Evolutionary conservation across 2,329 filamentous ascomycete species (phyloP), one percentile per base, ranked within the genome.

Genomic region (Cercospora zeina): DNA sequence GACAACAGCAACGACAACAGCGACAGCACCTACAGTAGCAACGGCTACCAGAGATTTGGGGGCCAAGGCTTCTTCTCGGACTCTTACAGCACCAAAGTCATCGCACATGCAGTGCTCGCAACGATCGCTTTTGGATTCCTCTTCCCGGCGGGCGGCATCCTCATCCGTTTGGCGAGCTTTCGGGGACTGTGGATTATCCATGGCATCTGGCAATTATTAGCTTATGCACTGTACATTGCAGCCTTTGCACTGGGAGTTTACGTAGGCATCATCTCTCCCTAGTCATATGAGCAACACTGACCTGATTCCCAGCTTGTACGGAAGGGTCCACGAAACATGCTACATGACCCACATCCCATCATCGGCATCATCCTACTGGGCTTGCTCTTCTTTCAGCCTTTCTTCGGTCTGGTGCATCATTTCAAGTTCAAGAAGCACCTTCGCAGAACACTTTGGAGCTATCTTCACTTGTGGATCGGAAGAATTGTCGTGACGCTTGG

Each of bases 381-480:
- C 0, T 67, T 77, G 11, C 71, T 89, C 2, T 75, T 86, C 7
- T 82, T 88, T 67, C 82, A 85, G 66, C 83, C 83, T 0, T 70
- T 80, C 1, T 75, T 84, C 42, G 83, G 83, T 1, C 70, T 80
- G 16, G 55, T 83, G 10, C 83, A 86, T 65, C 83, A 86, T 66
- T 61, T 75, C 6, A 69, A 80, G 59, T 86, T 81, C 75, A 80
- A 80, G 60, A 81, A 78, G 66, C 76, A 78, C 16, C 76, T 76
- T 9, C 71, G 72, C 10, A 79, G 80, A 33, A 79, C 78, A 3
- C 64, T 78, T 8, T 82, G 79, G 74, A 80, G 79, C 0, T 77
- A 81, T 63, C 73, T 72, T 2, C 83, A 86, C 67, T 75, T 84
- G 53, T 86, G 83, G 83, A 68, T 84, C 27, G 83, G 83, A 16